A percentile compares a stretch with the other conserved stretches of the same genome.
These are phyloP conservation scores for Discostella pseudostelligera DNA, from an alignment of 108 stramenopile species.

Conservation along the genomic window DNA sequence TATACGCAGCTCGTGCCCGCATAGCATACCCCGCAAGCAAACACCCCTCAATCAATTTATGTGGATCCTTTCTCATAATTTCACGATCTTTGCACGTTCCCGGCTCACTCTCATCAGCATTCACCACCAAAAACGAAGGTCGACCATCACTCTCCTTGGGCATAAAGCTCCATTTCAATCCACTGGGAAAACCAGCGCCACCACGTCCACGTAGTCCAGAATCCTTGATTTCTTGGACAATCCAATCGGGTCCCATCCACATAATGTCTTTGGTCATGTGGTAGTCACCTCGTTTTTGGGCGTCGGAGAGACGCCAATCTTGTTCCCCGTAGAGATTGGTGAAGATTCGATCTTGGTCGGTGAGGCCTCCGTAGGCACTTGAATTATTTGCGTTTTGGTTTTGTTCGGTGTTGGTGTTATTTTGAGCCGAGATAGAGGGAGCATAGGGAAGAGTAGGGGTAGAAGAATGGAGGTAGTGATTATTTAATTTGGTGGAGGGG, in stretches of 20 bases:
- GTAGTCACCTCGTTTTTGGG: conserved; percentile 92
- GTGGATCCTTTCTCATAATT: conserved; percentile 99
- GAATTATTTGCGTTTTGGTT: background rate
- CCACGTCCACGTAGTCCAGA: conserved; percentile 98
- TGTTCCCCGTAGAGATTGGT: conserved; percentile 99
- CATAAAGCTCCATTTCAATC: conserved; percentile 99
- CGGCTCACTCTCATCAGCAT: conserved; percentile 99
- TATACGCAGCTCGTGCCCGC: conserved; percentile 99
- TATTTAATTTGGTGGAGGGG: background rate
- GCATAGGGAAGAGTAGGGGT: background rate
- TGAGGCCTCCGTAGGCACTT: conserved; percentile 88
- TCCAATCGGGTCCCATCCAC: conserved; percentile 99
- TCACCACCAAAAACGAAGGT: conserved; percentile 97
- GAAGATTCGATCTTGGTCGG: conserved; percentile 99
- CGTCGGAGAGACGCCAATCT: conserved; percentile 97
- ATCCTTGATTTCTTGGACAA: conserved; percentile 99
- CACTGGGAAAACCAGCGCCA: conserved; percentile 98
- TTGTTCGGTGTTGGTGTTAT: too few relatives aligned
- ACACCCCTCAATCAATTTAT: conserved; percentile 99
- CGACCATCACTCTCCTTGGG: conserved; percentile 99
- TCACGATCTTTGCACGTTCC: conserved; percentile 99
- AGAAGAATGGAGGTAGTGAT: background rate
- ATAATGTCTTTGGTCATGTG: conserved; percentile 97
- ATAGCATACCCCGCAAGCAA: conserved; percentile 98
- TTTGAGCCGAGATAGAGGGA: background rate